Conservation (phyloP, 2,329 filamentous ascomycete genomes). For the Sclerotinia spermophila region DNA sequence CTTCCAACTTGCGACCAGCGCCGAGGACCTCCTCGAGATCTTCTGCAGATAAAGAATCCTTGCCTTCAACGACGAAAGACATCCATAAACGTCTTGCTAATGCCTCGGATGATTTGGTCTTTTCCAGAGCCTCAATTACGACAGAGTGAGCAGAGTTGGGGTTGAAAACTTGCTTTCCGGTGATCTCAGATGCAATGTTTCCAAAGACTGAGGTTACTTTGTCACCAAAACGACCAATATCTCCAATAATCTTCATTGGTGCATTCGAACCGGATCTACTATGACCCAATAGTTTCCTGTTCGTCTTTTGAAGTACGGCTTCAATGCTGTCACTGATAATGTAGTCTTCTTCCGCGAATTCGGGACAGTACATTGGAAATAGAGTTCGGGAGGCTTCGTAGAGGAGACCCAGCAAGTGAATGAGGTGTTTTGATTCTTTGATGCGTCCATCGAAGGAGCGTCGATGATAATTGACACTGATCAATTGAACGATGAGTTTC, state of each 20-base stretch:
- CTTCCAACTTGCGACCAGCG: constrained; percentile 66
- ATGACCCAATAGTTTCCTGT: constrained; percentile 42
- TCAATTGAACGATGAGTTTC: constrained; percentile 75
- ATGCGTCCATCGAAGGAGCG: constrained; percentile 80
- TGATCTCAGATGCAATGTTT: constrained; percentile 90
- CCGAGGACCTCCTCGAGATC: constrained; percentile 89
- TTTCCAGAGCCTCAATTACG: constrained; percentile 84
- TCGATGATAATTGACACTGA: constrained; percentile 81
- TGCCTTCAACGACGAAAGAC: constrained; percentile 92
- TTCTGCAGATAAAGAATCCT: constrained; percentile 71
- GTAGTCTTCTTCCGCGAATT: constrained; percentile 90
- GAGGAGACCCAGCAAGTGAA: constrained; percentile 75
- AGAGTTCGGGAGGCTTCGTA: constrained; percentile 86
- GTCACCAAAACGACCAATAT: constrained; percentile 79
- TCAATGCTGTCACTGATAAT: constrained; percentile 83
- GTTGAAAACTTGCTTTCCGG: constrained; percentile 93
- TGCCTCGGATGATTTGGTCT: constrained; percentile 80
- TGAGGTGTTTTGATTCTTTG: constrained; percentile 83
- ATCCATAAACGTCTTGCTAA: constrained; percentile 94
- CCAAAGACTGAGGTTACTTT: constrained; percentile 92
- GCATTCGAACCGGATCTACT: constrained; percentile 59
- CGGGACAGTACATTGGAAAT: constrained; percentile 87
- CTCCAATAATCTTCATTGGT: constrained; percentile 71
- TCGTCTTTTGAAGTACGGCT: constrained; percentile 58
- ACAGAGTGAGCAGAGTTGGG: constrained; percentile 86